Base-by-base conservation (phyloP, 306 rosid genomes). In the Inga oerstediana region DNA sequence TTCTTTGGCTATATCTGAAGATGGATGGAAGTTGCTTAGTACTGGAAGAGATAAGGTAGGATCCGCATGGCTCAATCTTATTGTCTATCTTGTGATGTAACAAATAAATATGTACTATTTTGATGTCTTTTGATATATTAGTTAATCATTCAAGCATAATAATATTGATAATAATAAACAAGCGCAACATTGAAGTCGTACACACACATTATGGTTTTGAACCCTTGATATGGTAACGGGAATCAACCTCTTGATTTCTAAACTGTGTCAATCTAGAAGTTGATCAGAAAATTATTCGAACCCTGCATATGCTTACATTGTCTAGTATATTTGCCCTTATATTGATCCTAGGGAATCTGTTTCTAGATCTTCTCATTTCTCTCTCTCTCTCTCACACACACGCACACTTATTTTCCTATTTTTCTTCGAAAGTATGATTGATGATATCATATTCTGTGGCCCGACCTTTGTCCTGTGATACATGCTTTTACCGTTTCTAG, bases 31-130 rank as follows among this genome's bases (percentile, higher is more conserved):
- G n/a, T 88, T 96, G 89, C 92, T 94, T 78, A 94, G 92, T 80
- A 92, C 97, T 80, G 99, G 97, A 89, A 89, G 99, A 91, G 99
- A 96, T 84, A 96, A 92, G 97, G 99, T 65, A 81, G 16, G 86
- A 35, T 80, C 76, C 64, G 24, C 30, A 77, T 35, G 81, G 74
- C 83, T 52, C 65, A 15, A 41, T 71, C 75, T 77, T 43, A 20
- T 41, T 16, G 61, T 78, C 74, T 75, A 19, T 78, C 79, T 69
- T 20, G 67, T 16, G 44, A 75, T 68, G 72, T 24, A 32, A 48
- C 19, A 24, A 62, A 12, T 62, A 62, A 62, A 62, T 62, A 62
- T 62, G 35, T 27, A 12, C 16, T 62, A 62, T 62, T 62, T 35
- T 62, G 1, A 62, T 19, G 27, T 10, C 37, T 24, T 24, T 62